These are phyloP conservation scores for Henningerozyma blattae DNA, from an alignment of 805 yeast species.

Conservation along the genomic window DNA sequence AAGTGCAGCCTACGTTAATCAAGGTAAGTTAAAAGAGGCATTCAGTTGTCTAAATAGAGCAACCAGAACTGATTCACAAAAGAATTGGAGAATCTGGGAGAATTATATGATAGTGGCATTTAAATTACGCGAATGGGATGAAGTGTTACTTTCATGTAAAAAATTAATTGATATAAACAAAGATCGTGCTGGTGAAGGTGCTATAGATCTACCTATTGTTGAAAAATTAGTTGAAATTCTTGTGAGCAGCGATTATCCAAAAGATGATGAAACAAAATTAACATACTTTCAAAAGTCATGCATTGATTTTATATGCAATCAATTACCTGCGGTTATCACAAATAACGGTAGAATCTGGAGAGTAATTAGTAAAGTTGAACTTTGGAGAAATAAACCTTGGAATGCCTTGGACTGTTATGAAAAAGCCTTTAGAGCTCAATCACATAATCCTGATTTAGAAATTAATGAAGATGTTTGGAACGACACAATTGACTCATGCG, in stretches of 20 bases:
- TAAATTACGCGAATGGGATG: slow-evolving; percentile 78
- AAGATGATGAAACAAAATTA: slow-evolving; percentile 25
- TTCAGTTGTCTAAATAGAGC: slow-evolving; percentile 79
- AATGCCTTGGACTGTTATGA: slow-evolving; percentile 74
- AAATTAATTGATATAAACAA: slow-evolving; percentile 47
- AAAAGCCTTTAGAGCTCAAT: slow-evolving; percentile 67
- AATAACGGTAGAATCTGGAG: slow-evolving; percentile 58
- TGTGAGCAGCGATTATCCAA: slow-evolving; percentile 38
- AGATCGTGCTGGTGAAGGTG: slow-evolving; percentile 45
- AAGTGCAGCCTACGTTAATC: slow-evolving; percentile 61
- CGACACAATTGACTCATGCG: slow-evolving; percentile 67
- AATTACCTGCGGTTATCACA: slow-evolving; percentile 60
- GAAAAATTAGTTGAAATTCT: slow-evolving; percentile 62
- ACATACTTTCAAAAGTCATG: slow-evolving; percentile 58
- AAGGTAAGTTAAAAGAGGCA: slow-evolving; percentile 63
- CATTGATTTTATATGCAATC: slow-evolving; percentile 56
- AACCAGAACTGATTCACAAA: slow-evolving; percentile 53
- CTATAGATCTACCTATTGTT: slow-evolving; percentile 64
- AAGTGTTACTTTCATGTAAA: slow-evolving; percentile 65
- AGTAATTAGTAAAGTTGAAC: slow-evolving; percentile 69
- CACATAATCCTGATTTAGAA: slow-evolving; percentile 52
- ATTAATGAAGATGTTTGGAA: slow-evolving; percentile 56
- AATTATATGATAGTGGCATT: slow-evolving; percentile 76
- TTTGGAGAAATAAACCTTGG: slow-evolving; percentile 87
- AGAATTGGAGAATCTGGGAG: slow-evolving; percentile 86